Base-by-base conservation (phyloP, 208 protist genomes). In the Trypanosoma boissoni region DNA sequence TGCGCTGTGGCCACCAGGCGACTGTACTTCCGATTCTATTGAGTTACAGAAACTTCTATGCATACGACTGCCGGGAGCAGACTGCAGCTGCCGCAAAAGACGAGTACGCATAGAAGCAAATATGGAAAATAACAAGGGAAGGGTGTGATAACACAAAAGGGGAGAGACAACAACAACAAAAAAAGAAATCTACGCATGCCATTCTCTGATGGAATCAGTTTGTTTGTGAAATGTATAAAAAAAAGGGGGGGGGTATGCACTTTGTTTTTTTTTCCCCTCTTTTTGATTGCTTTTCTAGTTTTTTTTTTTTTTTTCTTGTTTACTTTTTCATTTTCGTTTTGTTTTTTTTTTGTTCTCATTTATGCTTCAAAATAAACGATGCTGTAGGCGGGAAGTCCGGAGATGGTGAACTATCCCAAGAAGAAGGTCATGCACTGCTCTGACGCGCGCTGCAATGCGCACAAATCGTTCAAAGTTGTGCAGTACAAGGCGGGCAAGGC, bases 401-500 rank as follows among this genome's bases (percentile, higher is more conserved):
- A 68, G 27, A 96, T 96, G 89, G 86, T 96, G 57, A 93, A 94
- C 79, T 97, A 86, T 67, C 91, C 91, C 34, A 97, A 97, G 81
- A 94, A 93, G 83, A 95, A 95, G 86, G 81, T 80, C 59, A 81
- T 92, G 70, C 86, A 94, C 79, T 97, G 91, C 91, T 66, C 81
- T 31, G 83, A 94, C 67, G 68, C 64, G 68, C 79, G 84, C 31
- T 96, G 86, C 88, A 95, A 95, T 64, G 92, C 94, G 56, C 98
- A 99, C 83, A 98, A 92, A 57, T 79, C 83, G 63, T 98, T 99
- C 88, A 99, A 99, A 87, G 93, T 99, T 21, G 92, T 98, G 55
- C 98, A 99, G 97, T 99, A 99, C 88, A 99, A 99, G 86, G 93
- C 97, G 43, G 98, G 98, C 68, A 99, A 99, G 88, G 98, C 97